A percentile compares a stretch with the other conserved stretches of the same genome.
phyloP scores from a whole-genome alignment of 768 basidiomycete genomes.

The Trametes sanguinea region DNA sequence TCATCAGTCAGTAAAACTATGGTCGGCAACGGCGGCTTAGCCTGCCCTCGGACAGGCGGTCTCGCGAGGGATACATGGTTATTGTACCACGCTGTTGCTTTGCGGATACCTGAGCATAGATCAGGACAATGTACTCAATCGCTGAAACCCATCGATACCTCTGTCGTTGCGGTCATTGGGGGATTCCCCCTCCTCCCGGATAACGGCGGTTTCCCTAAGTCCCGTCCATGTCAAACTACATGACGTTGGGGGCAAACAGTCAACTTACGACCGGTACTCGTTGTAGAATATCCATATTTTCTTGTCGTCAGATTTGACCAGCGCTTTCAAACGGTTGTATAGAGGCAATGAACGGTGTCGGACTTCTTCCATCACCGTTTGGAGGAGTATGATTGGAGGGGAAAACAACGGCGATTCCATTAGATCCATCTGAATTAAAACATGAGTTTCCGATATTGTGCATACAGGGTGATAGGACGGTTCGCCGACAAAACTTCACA shows the following conservation, averaged over 20 bases:
- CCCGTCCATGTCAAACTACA: conserved; percentile 1
- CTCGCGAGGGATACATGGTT: conserved; percentile 61
- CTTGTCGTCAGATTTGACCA: conserved; percentile 85
- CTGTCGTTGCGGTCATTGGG: conserved; percentile 96
- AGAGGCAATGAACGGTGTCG: conserved; percentile 91
- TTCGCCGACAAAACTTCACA: not conserved
- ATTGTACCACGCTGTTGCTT: conserved; percentile 85
- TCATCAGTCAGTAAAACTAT: conserved; percentile 91
- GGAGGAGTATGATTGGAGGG: conserved; percentile 84
- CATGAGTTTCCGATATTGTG: conserved; percentile 5
- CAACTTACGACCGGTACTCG: conserved; percentile 75
- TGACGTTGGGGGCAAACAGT: not conserved
- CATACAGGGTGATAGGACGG: not conserved
- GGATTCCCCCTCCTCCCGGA: conserved; percentile 74
- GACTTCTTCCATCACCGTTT: conserved; percentile 96
- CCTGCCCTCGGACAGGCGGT: conserved; percentile 53
- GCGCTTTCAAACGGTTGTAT: conserved; percentile 86
- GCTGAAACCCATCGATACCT: conserved; percentile 47
- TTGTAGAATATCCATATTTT: conserved; percentile 86
- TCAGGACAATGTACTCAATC: not conserved
- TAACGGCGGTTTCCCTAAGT: conserved; percentile 74
- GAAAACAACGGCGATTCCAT: conserved; percentile 76
- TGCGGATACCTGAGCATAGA: conserved; percentile 75
- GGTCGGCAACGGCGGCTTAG: conserved; percentile 47
- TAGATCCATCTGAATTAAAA: conserved; percentile 79